phyloP scores from a whole-genome alignment of 345 rosid genomes.

The Brassica rapa region DNA sequence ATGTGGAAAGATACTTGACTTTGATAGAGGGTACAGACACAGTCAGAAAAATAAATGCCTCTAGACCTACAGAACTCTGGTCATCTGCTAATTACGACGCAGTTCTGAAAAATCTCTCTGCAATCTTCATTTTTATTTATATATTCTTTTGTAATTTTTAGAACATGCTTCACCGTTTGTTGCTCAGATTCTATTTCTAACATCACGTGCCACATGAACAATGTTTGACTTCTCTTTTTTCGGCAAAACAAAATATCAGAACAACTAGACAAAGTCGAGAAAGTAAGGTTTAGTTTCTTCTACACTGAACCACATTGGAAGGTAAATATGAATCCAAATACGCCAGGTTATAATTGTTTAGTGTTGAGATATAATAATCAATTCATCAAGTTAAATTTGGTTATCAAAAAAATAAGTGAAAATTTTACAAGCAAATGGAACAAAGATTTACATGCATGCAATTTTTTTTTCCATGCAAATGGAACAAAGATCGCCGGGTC shows the following conservation, averaged over 20 bases:
- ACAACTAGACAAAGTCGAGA: background rate
- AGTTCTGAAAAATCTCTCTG: background rate
- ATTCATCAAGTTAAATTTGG: background rate
- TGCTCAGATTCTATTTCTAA: slow-evolving; percentile 12
- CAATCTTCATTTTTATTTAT: background rate
- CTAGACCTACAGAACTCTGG: background rate
- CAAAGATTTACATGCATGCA: background rate
- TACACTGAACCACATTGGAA: slow-evolving; percentile 1
- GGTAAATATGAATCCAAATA: background rate
- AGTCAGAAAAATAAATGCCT: slow-evolving; percentile 13
- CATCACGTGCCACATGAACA: slow-evolving; percentile 35
- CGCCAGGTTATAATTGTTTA: background rate
- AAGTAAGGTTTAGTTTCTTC: background rate
- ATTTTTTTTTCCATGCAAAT: slow-evolving; percentile 5
- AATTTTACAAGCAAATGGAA: background rate
- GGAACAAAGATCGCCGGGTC: slow-evolving; percentile 35
- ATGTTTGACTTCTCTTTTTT: slow-evolving; percentile 16
- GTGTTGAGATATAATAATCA: background rate
- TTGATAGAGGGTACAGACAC: slow-evolving; percentile 12
- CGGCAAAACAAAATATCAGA: background rate
- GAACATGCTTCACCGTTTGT: slow-evolving; percentile 9
- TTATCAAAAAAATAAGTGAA: background rate
- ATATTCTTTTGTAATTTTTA: background rate
- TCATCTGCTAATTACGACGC: slow-evolving; percentile 1
- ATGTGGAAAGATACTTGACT: slow-evolving; percentile 13